Evolutionary conservation across 345 rosid species (phyloP).

Genomic region (Hibiscus mutabilis): DNA sequence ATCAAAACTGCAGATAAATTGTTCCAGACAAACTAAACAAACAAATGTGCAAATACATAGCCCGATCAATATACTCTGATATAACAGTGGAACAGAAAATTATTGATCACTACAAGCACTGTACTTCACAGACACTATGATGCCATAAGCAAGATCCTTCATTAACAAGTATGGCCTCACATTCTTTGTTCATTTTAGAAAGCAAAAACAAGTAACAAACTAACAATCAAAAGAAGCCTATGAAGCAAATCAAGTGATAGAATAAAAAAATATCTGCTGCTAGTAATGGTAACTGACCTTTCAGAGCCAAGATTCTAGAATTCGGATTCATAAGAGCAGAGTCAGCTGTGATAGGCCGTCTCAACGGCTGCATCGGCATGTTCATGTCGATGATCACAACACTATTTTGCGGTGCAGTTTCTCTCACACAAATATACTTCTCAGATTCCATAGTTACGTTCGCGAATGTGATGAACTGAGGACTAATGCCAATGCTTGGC

Average conservation of each 20-base stretch:
- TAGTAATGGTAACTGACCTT: conserved; percentile 37
- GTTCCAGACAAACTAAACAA: not conserved
- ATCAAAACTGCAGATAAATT: not conserved
- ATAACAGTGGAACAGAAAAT: not conserved
- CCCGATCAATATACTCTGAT: not conserved
- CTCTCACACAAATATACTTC: conserved; percentile 90
- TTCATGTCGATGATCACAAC: conserved; percentile 93
- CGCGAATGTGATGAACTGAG: conserved; percentile 79
- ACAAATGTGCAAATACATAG: not conserved
- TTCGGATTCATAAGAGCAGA: conserved; percentile 93
- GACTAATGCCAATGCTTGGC: conserved; percentile 80
- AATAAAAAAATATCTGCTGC: not conserved
- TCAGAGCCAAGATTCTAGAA: conserved; percentile 73
- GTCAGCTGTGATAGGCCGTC: conserved; percentile 95
- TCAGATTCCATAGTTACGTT: conserved; percentile 98
- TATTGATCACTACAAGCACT: not conserved
- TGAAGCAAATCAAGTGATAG: not conserved
- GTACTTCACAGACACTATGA: not conserved
- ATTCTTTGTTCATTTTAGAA: not conserved
- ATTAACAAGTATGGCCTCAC: not conserved
- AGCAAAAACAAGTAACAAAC: not conserved
- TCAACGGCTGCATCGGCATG: conserved; percentile 90
- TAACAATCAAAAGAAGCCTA: not conserved
- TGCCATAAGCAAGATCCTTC: not conserved
- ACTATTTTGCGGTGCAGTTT: conserved; percentile 91